A percentile compares a stretch with the other conserved stretches of the same genome.
Evolutionary conservation across 352 stramenopile genomes (phyloP).

Genomic region (Hyaloperonospora brassicae): DNA sequence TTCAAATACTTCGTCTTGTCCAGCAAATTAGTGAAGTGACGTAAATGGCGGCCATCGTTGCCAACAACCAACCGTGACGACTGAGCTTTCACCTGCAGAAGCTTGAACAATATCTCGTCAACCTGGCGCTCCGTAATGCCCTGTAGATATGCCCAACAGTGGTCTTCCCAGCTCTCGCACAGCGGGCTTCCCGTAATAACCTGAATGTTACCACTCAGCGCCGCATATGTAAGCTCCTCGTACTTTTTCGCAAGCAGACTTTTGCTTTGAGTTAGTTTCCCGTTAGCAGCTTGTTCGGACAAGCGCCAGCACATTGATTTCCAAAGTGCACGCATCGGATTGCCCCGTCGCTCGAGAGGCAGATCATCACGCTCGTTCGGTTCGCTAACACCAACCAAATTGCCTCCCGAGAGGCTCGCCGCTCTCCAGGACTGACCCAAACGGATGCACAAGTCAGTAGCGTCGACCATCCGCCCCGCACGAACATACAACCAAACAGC

Average conservation of each 20-base stretch:
- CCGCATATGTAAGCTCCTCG: conserved; percentile 74
- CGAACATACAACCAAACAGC: conserved; percentile 68
- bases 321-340: conserved; percentile 74
- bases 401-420: conserved; percentile 61
- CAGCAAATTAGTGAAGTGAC: conserved; percentile 42
- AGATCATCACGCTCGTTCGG: conserved; percentile 40
- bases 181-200: conserved; percentile 54
- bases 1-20: conserved; percentile 74
- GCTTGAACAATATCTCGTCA: conserved; percentile 59
- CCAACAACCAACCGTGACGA: conserved; percentile 66
- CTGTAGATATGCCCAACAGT: conserved; percentile 75
- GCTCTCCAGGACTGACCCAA: conserved; percentile 72
- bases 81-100: conserved; percentile 68
- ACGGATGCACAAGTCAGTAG: conserved; percentile 65
- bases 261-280: conserved; percentile 54
- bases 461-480: conserved; percentile 52
- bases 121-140: conserved; percentile 60
- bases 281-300: conserved; percentile 35
- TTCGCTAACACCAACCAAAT: conserved; percentile 47
- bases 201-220: conserved; percentile 63
- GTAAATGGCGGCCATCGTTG: conserved; percentile 54
- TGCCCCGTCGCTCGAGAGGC: conserved; percentile 64
- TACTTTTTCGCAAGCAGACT: conserved; percentile 60
- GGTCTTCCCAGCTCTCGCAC: conserved; percentile 80
- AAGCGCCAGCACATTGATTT: conserved; percentile 84